These are phyloP conservation scores for Artemisia argyi DNA, from an alignment of 129 eudicot genomes.

Conservation along the genomic window DNA sequence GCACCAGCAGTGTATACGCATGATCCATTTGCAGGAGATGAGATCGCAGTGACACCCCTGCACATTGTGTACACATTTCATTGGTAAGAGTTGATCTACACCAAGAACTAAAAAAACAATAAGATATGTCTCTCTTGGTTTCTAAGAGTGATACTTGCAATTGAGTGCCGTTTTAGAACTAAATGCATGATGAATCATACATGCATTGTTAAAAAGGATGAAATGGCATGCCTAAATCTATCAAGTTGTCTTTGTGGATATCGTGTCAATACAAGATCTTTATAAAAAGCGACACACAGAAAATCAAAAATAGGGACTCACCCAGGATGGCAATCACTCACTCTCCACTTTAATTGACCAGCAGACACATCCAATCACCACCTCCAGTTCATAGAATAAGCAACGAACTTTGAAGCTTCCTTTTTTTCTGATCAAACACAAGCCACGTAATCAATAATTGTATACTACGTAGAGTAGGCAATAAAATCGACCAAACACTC, in stretches of 20 bases:
- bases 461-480: not conserved
- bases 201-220: too few species aligned
- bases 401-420: conserved; percentile 79
- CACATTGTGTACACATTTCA: conserved; percentile 23
- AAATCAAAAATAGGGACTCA: conserved; percentile 36
- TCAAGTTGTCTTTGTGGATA: too few species aligned
- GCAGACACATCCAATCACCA: conserved; percentile 93
- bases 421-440: conserved; percentile 59
- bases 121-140: too few species aligned
- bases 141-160: too few species aligned
- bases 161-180: too few species aligned
- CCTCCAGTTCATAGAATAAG: conserved; percentile 89
- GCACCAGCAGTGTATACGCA: conserved; percentile 81
- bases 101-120: too few species aligned
- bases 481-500: not conserved
- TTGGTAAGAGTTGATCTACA: too few species aligned
- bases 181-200: too few species aligned
- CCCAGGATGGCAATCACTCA: conserved; percentile 96
- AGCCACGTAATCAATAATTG: conserved; percentile 6
- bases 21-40: conserved; percentile 60
- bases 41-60: conserved; percentile 87
- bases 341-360: conserved; percentile 87
- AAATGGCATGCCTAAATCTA: too few species aligned
- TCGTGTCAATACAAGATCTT: not conserved
- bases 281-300: not conserved